phyloP scores from a whole-genome alignment of 495 filamentous ascomycete species.

The Daldinia loculata region DNA sequence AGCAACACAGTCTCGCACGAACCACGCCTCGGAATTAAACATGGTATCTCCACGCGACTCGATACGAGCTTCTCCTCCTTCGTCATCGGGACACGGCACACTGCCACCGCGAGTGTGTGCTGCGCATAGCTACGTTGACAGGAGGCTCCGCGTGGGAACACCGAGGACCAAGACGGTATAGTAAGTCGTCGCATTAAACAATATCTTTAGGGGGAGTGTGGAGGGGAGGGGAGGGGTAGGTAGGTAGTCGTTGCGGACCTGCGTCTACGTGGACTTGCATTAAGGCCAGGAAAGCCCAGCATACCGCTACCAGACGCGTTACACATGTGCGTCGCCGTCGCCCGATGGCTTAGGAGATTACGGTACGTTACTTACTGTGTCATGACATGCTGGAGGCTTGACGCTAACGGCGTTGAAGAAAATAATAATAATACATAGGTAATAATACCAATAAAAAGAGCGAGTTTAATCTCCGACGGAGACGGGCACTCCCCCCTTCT shows the following conservation, averaged over 20 bases:
- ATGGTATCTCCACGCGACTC: slow-evolving; percentile 1
- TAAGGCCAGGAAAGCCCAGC: neutral
- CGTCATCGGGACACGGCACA: slow-evolving; percentile 23
- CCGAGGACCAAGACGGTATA: slow-evolving; percentile 2
- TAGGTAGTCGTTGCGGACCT: slow-evolving; percentile 17
- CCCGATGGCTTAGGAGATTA: neutral
- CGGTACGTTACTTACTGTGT: neutral
- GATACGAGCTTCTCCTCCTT: slow-evolving; percentile 24
- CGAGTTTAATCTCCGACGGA: slow-evolving; percentile 32
- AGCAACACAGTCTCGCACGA: neutral
- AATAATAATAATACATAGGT: neutral
- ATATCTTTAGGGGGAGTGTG: slow-evolving; percentile 7
- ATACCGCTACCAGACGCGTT: neutral
- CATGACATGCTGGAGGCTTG: neutral
- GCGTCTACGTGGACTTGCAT: slow-evolving; percentile 22
- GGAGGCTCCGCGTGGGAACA: slow-evolving; percentile 17
- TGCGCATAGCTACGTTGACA: slow-evolving; percentile 3
- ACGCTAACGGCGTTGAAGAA: slow-evolving; percentile 1
- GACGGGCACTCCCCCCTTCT: slow-evolving; percentile 10
- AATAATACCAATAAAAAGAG: neutral
- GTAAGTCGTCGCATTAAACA: slow-evolving; percentile 13
- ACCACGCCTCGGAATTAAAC: neutral
- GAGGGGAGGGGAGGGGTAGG: neutral
- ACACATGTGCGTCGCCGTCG: neutral
- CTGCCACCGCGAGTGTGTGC: slow-evolving; percentile 8